Base-by-base conservation (phyloP, 2,329 filamentous ascomycete species). In the Claviceps digitariae region DNA sequence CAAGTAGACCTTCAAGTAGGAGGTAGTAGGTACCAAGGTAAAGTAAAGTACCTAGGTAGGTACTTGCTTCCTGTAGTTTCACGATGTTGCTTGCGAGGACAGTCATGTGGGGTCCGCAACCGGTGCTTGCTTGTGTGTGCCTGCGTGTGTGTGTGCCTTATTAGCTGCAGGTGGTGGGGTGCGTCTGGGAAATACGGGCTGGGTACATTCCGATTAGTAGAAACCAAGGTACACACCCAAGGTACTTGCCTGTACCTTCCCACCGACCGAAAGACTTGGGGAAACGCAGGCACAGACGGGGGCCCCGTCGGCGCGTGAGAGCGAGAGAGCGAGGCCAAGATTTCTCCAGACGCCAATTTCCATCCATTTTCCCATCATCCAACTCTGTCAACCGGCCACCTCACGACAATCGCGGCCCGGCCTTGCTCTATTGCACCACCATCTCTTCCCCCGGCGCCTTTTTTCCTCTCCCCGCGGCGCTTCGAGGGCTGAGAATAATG, bases 401-500 rank as follows among this genome's bases (percentile, higher is more conserved):
- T 49, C 38, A 45, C 49, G 49, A 51, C 29, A 34, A 12, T 36
- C 23, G 20, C 49, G 40, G 49, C 40, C 40, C 20, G 49, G 50
- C 29, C 21, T 45, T 36, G 29, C 41, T 21, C 41, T 38, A 29
- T 15, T 17, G 5, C 41, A 38, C 50, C 50, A 46, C 50, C 9
- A 45, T 6, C 20, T 13, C 27, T 44, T 13, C 25, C 48, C 48
- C 21, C 27, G 38, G 29, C 48, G 43, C 43, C 23, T 23, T 45
- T 6, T 23, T 17, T 13, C 38, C 44, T 44, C 46, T 54, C 54
- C 46, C 52, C 47, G 48, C 49, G 44, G 43, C 38, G 45, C 49
- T 54, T 31, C 36, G 52, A 52, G 61, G 62, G 61, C 62, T 64
- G 67, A 69, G 68, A 71, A 68, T 64, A 71, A 52, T 71, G 69